Evolutionary conservation across 306 rosid species (phyloP), one percentile per base, ranked within the genome.

Genomic region (Fragaria vesca): DNA sequence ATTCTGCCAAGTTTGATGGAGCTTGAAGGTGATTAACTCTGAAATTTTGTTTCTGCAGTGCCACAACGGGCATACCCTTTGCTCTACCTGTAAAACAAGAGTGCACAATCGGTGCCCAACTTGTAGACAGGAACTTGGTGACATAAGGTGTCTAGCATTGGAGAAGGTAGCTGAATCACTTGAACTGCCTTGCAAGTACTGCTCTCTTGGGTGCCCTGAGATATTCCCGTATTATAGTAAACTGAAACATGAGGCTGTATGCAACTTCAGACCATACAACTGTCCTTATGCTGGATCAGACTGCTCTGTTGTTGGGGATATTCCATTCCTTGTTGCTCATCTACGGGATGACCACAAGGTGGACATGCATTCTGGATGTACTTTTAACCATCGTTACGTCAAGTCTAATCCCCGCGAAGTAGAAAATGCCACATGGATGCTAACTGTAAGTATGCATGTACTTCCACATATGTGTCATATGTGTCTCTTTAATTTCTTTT

Each of bases 351-450:
- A 91, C 71, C 96, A 91, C 86, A 89, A 87, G 78, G 96, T 91
- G 79, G 96, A 91, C 75, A 91, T 91, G 96, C 96, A 91, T 76
- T 87, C 93, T n/a, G 93, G 93, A 51, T 88, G 84, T 83, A 89
- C 96, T 47, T 91, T 91, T 66, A 91, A 91, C 87, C 96, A 91
- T 85, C 96, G 96, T 42, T 91, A 88, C 62, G 96, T 91, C 36
- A 91, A 91, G 85, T 85, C 96, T 38, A 87, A 91, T 87, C 96
- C 96, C 54, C 75, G 79, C 38, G 96, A 91, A 91, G 96, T 91
- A 60, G 96, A 91, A 84, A 91, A 91, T 82, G 96, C 96, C 71
- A 91, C 96, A 2, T 91, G 96, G 96, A 91, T 91, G 96, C 72
- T 91, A 79, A 91, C 96, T 66, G 96, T 91, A 85, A 87, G 91